These are phyloP conservation scores for Arthrobotrys musiformis DNA, from an alignment of 2,329 filamentous ascomycete species.

Conservation along the genomic window DNA sequence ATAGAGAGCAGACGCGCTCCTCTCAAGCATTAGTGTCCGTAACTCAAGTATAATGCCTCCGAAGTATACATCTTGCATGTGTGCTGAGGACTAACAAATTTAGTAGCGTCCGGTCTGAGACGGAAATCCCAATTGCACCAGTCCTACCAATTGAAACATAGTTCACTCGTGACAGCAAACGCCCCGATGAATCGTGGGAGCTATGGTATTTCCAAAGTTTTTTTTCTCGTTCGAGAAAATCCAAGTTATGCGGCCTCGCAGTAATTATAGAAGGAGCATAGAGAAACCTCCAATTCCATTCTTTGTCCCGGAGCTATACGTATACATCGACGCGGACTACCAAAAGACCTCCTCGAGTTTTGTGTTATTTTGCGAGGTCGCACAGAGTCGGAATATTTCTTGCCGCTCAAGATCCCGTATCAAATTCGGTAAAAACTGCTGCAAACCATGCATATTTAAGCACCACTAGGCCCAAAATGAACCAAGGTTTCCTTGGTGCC, in stretches of 20 bases:
- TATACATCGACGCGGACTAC: not conserved
- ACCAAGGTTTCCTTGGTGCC: not conserved
- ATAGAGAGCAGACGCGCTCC: constrained; percentile 8
- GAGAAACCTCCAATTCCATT: not conserved
- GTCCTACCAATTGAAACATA: constrained; percentile 1
- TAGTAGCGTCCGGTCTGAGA: constrained; percentile 17
- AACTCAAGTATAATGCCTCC: constrained; percentile 4
- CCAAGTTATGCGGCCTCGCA: not conserved
- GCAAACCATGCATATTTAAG: not conserved
- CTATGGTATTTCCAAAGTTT: not conserved
- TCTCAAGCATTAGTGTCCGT: constrained; percentile 16
- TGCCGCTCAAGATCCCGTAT: constrained; percentile 23
- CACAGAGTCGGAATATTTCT: constrained; percentile 7
- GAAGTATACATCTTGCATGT: constrained; percentile 7
- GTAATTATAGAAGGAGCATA: not conserved
- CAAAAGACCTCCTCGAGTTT: not conserved
- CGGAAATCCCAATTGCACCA: constrained; percentile 12
- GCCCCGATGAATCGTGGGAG: constrained; percentile 10
- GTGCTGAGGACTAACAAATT: constrained; percentile 1
- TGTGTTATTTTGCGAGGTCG: constrained; percentile 2
- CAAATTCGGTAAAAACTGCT: constrained; percentile 9
- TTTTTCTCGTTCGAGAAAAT: not conserved
- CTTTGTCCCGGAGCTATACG: not conserved
- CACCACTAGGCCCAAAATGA: not conserved
- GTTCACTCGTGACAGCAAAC: constrained; percentile 11